Conservation (phyloP, 805 yeast genomes). For the Suhomyces vadensis region DNA sequence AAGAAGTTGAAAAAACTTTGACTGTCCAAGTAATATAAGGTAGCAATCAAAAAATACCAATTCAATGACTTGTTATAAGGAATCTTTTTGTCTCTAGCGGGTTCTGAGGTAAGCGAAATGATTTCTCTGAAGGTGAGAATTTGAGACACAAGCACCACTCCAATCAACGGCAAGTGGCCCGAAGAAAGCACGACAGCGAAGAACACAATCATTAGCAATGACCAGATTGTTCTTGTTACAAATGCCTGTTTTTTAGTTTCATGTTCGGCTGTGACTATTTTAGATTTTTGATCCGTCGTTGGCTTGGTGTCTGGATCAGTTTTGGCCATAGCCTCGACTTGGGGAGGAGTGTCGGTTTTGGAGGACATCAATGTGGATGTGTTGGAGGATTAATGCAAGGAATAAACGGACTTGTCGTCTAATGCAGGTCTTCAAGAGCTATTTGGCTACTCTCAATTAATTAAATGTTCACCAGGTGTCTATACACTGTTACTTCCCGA, state of each 20-base stretch:
- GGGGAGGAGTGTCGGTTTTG: background rate
- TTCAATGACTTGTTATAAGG: slow-evolving; percentile 82
- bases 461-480: too few species aligned
- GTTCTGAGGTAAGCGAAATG: slow-evolving; percentile 79
- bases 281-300: background rate
- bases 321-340: background rate
- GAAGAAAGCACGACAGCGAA: slow-evolving; percentile 71
- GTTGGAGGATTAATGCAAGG: background rate
- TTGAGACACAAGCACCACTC: slow-evolving; percentile 71
- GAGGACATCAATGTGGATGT: background rate
- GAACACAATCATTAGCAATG: slow-evolving; percentile 81
- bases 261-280: slow-evolving; percentile 28
- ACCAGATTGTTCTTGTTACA: slow-evolving; percentile 87
- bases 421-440: too few species aligned
- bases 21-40: slow-evolving; percentile 88
- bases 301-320: background rate
- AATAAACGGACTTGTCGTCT: background rate
- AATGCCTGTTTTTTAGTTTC: slow-evolving; percentile 81
- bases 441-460: too few species aligned
- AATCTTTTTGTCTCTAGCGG: slow-evolving; percentile 78
- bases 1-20: slow-evolving; percentile 74
- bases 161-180: slow-evolving; percentile 82
- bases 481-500: background rate
- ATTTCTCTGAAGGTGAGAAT: slow-evolving; percentile 87
- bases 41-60: slow-evolving; percentile 90